Base-by-base conservation (phyloP, 176 grass and related monocot species). In the Panicum miliaceum region DNA sequence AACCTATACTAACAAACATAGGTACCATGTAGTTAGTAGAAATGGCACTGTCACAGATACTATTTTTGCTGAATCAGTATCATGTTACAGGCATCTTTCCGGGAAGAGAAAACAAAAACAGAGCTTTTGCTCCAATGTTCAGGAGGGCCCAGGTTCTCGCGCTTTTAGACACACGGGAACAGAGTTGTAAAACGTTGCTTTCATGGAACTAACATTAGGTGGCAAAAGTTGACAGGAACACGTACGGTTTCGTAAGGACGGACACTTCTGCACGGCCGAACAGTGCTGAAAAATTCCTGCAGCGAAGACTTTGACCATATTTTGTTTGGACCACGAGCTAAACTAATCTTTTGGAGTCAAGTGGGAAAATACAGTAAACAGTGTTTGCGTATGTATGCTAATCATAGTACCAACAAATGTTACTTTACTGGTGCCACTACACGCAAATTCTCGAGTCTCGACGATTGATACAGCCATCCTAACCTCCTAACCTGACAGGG, bases 181-280 rank as follows among this genome's bases (percentile, higher is more conserved):
- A 36, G 64, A 38, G 64, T 11, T 37, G 64, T 40, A 7, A 68
- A 68, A 68, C 19, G 64, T 5, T 68, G 1, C 64, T 68, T 68
- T 68, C 64, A 41, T 38, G 36, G 35, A 69, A 69, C 66, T 43
- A 43, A 69, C 36, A 37, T 41, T 68, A 68, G 36, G 66, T 69
- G 38, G 20, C 36, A 9, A 9, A n/a, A n/a, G 20, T 12, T 69
- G 66, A 41, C 4, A 37, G 0, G 36, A 12, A 41, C 36, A 36
- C 63, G 29, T 36, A 65, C 19, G 13, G 19, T 18, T 65, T 36
- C 16, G 6, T 8, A 8, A 16, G 26, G 27, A 34, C 32, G 60
- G 26, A 34, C 7, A 34, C 13, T 0, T 63, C 12, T 14, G 4
- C 14, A 48, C 4, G 14, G 29, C 18, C 16, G 27, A 29, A 36